These are phyloP conservation scores for Arabis hirsuta DNA, from an alignment of 345 rosid genomes.

Conservation along the genomic window DNA sequence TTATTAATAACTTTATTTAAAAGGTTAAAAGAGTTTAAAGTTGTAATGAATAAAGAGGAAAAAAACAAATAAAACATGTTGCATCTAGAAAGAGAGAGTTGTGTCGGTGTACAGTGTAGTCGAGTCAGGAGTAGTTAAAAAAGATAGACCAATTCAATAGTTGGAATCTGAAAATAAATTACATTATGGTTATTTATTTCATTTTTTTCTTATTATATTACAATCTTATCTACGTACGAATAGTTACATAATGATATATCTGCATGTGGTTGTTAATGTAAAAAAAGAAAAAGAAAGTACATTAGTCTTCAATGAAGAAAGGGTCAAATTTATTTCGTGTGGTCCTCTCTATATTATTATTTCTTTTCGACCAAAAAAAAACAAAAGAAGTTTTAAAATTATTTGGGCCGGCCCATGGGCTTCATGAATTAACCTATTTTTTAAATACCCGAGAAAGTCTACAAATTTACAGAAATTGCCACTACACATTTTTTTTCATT, in stretches of 20 bases:
- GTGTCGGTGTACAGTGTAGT: conserved; percentile 32
- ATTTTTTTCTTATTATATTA: neutral
- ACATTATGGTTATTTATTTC: neutral
- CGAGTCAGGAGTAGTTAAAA: conserved; percentile 25
- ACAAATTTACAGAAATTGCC: conserved; percentile 6
- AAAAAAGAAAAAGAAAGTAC: neutral
- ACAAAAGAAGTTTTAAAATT: neutral
- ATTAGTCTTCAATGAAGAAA: conserved; percentile 31
- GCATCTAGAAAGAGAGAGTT: neutral
- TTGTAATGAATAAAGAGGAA: neutral
- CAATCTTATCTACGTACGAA: conserved; percentile 1
- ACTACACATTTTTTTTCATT: conserved; percentile 1
- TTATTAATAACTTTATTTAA: neutral
- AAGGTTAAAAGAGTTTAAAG: neutral
- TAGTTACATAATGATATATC: conserved; percentile 23
- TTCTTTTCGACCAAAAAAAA: neutral
- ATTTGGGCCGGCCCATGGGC: conserved; percentile 36
- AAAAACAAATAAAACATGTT: conserved; percentile 13
- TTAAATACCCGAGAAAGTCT: neutral
- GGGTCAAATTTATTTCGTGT: conserved; percentile 41
- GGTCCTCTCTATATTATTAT: neutral
- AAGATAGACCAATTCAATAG: conserved; percentile 38
- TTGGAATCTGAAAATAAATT: conserved; percentile 20
- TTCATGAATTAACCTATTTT: neutral
- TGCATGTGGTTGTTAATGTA: conserved; percentile 45